Evolutionary conservation across 164 flowering plant genomes (phyloP).

Genomic region (Annona squamosa): DNA sequence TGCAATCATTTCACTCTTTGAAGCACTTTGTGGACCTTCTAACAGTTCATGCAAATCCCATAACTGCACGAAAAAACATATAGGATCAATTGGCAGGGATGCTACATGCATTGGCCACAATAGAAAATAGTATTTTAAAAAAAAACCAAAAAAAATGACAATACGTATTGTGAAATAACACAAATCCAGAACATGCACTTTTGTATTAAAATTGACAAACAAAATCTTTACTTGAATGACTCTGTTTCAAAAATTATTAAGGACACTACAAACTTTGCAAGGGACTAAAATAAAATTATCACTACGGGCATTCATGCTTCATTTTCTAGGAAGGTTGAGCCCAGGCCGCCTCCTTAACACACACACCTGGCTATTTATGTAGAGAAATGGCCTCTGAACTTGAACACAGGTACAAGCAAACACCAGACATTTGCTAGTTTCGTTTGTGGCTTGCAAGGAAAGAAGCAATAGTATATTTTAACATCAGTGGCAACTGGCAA

Average conservation of each 20-base stretch:
- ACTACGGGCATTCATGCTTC: too few species aligned
- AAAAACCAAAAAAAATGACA: too few species aligned
- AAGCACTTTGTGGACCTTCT: constrained; percentile 5
- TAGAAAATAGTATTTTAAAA: too few species aligned
- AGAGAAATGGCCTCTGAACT: not conserved
- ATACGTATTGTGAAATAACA: not conserved
- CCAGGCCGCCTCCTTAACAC: too few species aligned
- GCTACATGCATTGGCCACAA: too few species aligned
- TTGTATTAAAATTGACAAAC: not conserved
- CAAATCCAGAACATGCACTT: not conserved
- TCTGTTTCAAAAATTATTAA: not conserved
- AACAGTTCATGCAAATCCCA: constrained; percentile 14
- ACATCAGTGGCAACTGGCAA: not conserved
- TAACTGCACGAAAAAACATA: constrained; percentile 7
- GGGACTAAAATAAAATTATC: too few species aligned
- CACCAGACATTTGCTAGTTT: not conserved
- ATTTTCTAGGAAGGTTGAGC: too few species aligned
- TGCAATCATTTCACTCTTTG: not conserved
- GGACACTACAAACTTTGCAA: not conserved
- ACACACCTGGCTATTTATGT: too few species aligned
- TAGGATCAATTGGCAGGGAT: not conserved
- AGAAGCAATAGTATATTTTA: not conserved
- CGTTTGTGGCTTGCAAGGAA: not conserved
- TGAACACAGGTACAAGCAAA: not conserved
- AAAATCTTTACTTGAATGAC: not conserved